Percentiles rank a stretch among this genome's conserved stretches.
Evolutionary conservation across 768 basidiomycete species (phyloP).

Genomic region (Amanita rimosa): DNA sequence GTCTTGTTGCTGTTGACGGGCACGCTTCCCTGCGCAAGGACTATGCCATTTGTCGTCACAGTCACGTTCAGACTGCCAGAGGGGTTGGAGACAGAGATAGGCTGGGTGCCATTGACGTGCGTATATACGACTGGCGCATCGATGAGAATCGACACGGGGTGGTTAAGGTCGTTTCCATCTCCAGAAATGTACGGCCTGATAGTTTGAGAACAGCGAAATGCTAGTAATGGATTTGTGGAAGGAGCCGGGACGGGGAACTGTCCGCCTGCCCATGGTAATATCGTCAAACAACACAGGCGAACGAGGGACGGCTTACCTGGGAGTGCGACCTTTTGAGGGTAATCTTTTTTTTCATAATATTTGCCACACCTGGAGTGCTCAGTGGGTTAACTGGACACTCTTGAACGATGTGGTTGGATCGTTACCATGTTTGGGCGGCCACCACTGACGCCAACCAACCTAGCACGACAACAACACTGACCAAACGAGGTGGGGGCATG

Average conservation of each 20-base stretch:
- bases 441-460: not conserved
- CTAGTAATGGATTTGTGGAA: slow-evolving; percentile 33
- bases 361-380: slow-evolving; percentile 35
- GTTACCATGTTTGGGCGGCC: slow-evolving; percentile 5
- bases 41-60: slow-evolving; percentile 32
- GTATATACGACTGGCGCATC: slow-evolving; percentile 40
- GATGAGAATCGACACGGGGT: slow-evolving; percentile 35
- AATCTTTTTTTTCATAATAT: slow-evolving; percentile 29
- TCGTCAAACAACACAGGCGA: too few species aligned
- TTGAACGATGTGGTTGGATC: too few species aligned
- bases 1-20: slow-evolving; percentile 41
- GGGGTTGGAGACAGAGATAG: slow-evolving; percentile 22
- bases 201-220: slow-evolving; percentile 46
- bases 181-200: slow-evolving; percentile 50
- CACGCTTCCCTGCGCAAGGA: slow-evolving; percentile 30
- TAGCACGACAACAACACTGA: not conserved
- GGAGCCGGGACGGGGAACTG: slow-evolving; percentile 29
- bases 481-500: not conserved
- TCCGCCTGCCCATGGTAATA: slow-evolving; percentile 23
- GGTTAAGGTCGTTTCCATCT: slow-evolving; percentile 23
- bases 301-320: too few species aligned
- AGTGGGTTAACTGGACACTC: too few species aligned
- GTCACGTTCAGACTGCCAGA: slow-evolving; percentile 24
- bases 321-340: slow-evolving; percentile 22
- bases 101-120: slow-evolving; percentile 32